These are phyloP conservation scores for Mitragyna speciosa DNA, from an alignment of 257 asterid species.

Conservation along the genomic window DNA sequence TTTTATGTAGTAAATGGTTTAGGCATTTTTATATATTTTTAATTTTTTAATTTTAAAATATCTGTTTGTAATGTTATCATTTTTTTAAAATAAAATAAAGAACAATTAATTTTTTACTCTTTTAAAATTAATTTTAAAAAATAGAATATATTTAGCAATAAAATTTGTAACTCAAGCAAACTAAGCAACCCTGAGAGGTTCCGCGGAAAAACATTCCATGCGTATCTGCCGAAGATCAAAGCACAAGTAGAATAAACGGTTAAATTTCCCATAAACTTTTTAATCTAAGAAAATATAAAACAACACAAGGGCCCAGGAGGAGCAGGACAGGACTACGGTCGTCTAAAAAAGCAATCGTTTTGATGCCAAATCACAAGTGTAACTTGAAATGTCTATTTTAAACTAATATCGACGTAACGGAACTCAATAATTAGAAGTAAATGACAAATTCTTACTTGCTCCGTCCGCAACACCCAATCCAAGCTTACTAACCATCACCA, in stretches of 20 bases:
- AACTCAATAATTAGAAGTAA: too few relatives aligned
- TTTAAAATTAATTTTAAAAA: too few relatives aligned
- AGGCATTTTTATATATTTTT: not conserved
- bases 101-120: too few relatives aligned
- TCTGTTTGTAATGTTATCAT: not conserved
- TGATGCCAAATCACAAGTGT: conserved; percentile 30
- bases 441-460: conserved; percentile 20
- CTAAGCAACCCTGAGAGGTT: too few relatives aligned
- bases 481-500: not conserved
- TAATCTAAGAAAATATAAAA: not conserved
- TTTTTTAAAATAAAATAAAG: too few relatives aligned
- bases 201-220: conserved; percentile 22
- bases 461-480: not conserved
- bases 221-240: conserved; percentile 14
- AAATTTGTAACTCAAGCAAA: not conserved
- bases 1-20: too few relatives aligned
- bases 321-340: conserved; percentile 30
- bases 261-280: not conserved
- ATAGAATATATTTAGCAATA: too few relatives aligned
- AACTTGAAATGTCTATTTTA: too few relatives aligned
- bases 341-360: conserved; percentile 24
- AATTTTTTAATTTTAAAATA: not conserved
- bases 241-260: not conserved
- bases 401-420: too few relatives aligned
- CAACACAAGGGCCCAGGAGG: not conserved